These are phyloP conservation scores for Colletotrichum spinosum DNA, from an alignment of 2,329 filamentous ascomycete genomes.

Conservation along the genomic window DNA sequence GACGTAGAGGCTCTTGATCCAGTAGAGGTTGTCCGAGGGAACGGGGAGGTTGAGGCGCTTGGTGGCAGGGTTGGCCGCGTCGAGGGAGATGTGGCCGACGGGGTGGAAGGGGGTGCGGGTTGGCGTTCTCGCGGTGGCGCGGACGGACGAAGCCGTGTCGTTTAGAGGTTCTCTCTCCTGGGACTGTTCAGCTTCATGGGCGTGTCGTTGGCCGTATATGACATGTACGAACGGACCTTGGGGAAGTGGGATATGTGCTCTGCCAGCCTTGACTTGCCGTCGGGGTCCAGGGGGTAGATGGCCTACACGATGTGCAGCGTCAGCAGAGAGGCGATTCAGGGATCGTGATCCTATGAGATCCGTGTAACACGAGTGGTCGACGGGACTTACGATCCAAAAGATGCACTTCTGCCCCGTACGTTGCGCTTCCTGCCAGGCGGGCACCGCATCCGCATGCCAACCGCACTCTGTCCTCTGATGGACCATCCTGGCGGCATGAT, in stretches of 20 bases:
- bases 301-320: conserved; percentile 27
- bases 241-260: conserved; percentile 41
- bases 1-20: conserved; percentile 47
- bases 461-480: conserved; percentile 43
- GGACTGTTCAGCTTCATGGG: conserved; percentile 25
- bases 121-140: conserved; percentile 23
- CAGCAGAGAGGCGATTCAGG: background rate
- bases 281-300: conserved; percentile 28
- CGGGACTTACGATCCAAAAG: conserved; percentile 38
- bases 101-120: conserved; percentile 40
- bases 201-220: background rate
- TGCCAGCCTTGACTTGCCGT: conserved; percentile 36
- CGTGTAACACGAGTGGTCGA: too few relatives aligned
- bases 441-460: conserved; percentile 40
- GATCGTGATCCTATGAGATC: too few relatives aligned
- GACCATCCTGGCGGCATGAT: conserved; percentile 40
- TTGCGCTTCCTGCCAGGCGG: conserved; percentile 40
- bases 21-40: conserved; percentile 40
- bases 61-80: conserved; percentile 34
- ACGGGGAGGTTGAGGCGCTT: conserved; percentile 37
- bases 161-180: conserved; percentile 36
- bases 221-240: conserved; percentile 14
- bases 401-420: conserved; percentile 37
- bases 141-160: conserved; percentile 34
- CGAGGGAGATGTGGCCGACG: conserved; percentile 47